Percentiles rank a stretch among this genome's conserved stretches.
phyloP scores from a whole-genome alignment of 192 early-diverging fungal species.

The Umbelopsis sp. region DNA sequence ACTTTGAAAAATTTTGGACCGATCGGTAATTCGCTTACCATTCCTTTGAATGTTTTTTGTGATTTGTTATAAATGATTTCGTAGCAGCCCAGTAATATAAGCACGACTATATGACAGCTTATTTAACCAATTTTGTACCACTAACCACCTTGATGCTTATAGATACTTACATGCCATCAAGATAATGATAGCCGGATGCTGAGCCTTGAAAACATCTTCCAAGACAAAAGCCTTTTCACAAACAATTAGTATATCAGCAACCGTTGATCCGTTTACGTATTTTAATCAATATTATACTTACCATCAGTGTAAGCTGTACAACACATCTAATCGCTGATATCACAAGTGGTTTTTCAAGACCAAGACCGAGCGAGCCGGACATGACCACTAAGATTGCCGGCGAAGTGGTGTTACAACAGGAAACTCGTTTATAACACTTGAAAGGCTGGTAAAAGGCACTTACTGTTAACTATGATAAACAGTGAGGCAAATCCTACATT shows the following conservation, averaged over 20 bases:
- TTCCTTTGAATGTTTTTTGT: constrained; percentile 71
- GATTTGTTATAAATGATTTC: constrained; percentile 76
- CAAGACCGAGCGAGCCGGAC: constrained; percentile 57
- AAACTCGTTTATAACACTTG: background rate
- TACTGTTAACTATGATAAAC: constrained; percentile 34
- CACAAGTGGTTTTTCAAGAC: constrained; percentile 65
- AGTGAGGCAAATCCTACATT: constrained; percentile 31
- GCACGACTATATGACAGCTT: constrained; percentile 39
- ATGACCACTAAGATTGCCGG: constrained; percentile 16
- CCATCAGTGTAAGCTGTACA: constrained; percentile 78
- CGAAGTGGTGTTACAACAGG: background rate
- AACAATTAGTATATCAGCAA: background rate
- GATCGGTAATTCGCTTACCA: constrained; percentile 52
- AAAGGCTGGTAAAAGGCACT: background rate
- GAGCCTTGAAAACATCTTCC: constrained; percentile 70
- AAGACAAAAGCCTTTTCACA: constrained; percentile 59
- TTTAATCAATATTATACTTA: constrained; percentile 29
- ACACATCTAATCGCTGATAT: constrained; percentile 74
- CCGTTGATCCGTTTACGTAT: too few relatives aligned
- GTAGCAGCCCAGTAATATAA: constrained; percentile 66
- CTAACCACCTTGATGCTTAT: background rate
- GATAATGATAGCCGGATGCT: constrained; percentile 64
- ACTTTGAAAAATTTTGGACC: background rate
- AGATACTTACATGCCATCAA: constrained; percentile 59
- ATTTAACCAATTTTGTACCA: background rate